Base-by-base conservation (phyloP, 2,329 filamentous ascomycete genomes). In the Calcarisporium arbuscula region DNA sequence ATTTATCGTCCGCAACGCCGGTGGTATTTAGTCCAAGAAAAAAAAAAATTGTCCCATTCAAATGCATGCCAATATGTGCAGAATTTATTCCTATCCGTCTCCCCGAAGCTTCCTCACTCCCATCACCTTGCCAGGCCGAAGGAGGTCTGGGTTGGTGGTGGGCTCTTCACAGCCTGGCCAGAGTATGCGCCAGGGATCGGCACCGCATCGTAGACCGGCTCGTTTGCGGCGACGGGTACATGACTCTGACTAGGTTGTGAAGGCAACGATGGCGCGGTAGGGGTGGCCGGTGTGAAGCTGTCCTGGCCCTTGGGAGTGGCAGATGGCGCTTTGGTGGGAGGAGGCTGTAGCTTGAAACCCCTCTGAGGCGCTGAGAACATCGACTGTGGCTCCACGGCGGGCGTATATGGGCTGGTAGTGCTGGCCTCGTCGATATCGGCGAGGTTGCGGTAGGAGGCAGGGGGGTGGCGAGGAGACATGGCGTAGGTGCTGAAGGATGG, bases 131-230 rank as follows among this genome's bases (percentile, higher is more conserved):
- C 45, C 44, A 52, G 50, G 11, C 65, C 60, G 44, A 72, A 74
- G 17, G 48, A 55, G 10, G 59, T 62, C 51, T 68, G 66, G 27
- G 47, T 56, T 8, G 64, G 61, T 20, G 64, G 65, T 21, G 73
- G 70, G 50, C 65, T 73, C 58, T 66, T 71, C 36, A 77, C 48
- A 6, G 67, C 67, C 38, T 67, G 67, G 30, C 70, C 72, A 6
- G 72, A 67, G 54, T 95, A 95, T 1, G 88, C 85, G 6, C 84
- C 85, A 0, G 90, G 90, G 40, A 95, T 95, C 1, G 89, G 86
- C 20, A 95, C 90, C 16, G 82, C 67, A 10, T 81, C 89, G 58
- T 95, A 95, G 31, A 80, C 77, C 49, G 83, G 77, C 70, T 95
- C 90, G 30, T 88, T 84, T 1, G 84, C 80, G 8, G 84, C 83